A percentile compares a stretch with the other conserved stretches of the same genome.
Evolutionary conservation across 208 protist species (phyloP).

Genomic region (Wallacemonas collosoma): DNA sequence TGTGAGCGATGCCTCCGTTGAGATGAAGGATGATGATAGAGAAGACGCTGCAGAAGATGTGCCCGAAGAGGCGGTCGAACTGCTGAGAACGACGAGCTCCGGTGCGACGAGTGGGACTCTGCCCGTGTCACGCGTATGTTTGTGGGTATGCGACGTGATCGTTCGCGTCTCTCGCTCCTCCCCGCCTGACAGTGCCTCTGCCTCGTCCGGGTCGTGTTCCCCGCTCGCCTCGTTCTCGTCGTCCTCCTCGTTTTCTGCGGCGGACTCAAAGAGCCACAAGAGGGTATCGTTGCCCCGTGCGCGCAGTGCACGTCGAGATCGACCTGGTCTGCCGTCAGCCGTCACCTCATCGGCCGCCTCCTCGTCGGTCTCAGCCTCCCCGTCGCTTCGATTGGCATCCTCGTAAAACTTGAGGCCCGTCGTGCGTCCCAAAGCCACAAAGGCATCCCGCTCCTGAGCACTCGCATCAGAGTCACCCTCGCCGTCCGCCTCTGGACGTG

Average conservation of each 20-base stretch:
- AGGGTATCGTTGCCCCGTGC: slow-evolving; percentile 4
- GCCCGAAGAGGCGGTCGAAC: neutral
- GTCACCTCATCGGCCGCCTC: neutral
- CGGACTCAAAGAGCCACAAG: slow-evolving; percentile 2
- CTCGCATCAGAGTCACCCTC: slow-evolving; percentile 14
- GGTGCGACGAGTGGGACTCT: neutral
- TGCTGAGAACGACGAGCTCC: slow-evolving; percentile 1
- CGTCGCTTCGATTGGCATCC: slow-evolving; percentile 34
- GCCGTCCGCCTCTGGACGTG: slow-evolving; percentile 5
- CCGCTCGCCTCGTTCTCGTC: neutral
- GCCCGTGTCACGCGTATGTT: too few species aligned
- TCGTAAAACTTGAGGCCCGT: slow-evolving; percentile 43
- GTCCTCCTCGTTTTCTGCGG: slow-evolving; percentile 5
- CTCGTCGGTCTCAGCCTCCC: slow-evolving; percentile 15
- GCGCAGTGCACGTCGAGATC: neutral
- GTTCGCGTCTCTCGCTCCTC: slow-evolving; percentile 1
- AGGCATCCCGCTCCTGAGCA: slow-evolving; percentile 7
- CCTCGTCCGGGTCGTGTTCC: too few species aligned
- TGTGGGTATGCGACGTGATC: neutral
- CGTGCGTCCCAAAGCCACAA: slow-evolving; percentile 26
- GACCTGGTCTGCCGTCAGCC: neutral
- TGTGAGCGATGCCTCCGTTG: too few species aligned
- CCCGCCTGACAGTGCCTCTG: too few species aligned
- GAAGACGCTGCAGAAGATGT: neutral
- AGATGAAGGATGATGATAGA: too few species aligned